Conservation (phyloP, 768 basidiomycete genomes). For the Clitopilus hobsonii region DNA sequence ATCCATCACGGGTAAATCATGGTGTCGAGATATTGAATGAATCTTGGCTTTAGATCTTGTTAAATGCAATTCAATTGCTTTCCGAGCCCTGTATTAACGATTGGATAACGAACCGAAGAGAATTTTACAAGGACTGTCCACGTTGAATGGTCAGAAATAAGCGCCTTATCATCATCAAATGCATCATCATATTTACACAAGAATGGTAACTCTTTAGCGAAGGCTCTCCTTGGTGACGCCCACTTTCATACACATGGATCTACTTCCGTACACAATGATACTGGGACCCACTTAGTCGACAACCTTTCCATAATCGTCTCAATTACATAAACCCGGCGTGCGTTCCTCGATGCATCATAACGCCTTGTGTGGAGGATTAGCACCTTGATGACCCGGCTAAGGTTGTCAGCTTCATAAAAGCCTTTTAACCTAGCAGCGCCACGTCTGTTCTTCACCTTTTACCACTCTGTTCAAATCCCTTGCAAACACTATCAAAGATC, state of each 20-base stretch:
- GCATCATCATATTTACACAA: no score
- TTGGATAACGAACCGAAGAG: not conserved
- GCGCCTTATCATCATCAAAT: no score
- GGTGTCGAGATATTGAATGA: no score
- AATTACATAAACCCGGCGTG: conserved; percentile 1
- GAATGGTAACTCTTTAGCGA: no score
- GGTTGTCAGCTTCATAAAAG: not conserved
- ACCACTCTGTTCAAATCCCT: not conserved
- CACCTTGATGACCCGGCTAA: not conserved
- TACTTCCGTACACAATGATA: not conserved
- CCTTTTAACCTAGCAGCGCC: not conserved
- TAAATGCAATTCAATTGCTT: not conserved
- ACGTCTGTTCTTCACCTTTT: not conserved
- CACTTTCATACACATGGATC: not conserved
- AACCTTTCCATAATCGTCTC: not conserved
- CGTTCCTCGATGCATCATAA: no score
- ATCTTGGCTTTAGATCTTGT: no score
- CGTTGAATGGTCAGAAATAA: no score
- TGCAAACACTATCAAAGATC: not conserved
- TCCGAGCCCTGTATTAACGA: not conserved
- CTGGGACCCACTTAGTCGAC: not conserved
- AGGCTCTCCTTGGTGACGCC: no score
- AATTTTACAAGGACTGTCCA: not conserved
- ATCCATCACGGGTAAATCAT: no score
- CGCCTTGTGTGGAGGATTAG: no score